phyloP scores from a whole-genome alignment of 2,329 filamentous ascomycete species.

The Monilinia fructigena region DNA sequence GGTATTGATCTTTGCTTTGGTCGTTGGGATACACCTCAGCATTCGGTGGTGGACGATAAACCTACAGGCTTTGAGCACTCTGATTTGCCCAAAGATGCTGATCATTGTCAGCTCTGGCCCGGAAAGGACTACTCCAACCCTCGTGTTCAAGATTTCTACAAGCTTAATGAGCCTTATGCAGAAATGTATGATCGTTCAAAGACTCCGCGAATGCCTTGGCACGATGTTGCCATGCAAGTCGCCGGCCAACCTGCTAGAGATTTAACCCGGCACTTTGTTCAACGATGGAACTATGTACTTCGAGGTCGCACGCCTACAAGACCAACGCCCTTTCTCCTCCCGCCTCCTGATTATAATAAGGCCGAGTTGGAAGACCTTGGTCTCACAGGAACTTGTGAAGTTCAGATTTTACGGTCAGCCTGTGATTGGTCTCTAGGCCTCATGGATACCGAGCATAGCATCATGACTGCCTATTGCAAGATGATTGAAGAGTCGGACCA shows the following conservation, averaged over 20 bases:
- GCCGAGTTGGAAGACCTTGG: conserved; percentile 85
- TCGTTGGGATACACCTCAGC: conserved; percentile 94
- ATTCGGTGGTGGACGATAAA: conserved; percentile 87
- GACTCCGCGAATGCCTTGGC: conserved; percentile 95
- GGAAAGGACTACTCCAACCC: conserved; percentile 99
- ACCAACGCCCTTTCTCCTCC: conserved; percentile 88
- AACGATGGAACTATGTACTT: conserved; percentile 96
- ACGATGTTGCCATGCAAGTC: conserved; percentile 96
- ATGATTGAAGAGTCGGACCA: conserved; percentile 94
- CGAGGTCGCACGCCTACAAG: conserved; percentile 89
- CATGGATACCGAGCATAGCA: conserved; percentile 85
- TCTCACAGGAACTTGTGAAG: conserved; percentile 89
- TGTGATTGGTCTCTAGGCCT: conserved; percentile 90
- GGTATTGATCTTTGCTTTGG: conserved; percentile 97
- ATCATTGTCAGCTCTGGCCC: conserved; percentile 94
- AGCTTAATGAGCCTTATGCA: conserved; percentile 89
- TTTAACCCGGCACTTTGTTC: conserved; percentile 91
- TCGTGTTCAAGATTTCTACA: conserved; percentile 90
- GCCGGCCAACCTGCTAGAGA: conserved; percentile 94
- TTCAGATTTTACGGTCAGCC: conserved; percentile 91
- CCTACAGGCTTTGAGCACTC: conserved; percentile 86
- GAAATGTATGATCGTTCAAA: conserved; percentile 96
- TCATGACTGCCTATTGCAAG: conserved; percentile 92
- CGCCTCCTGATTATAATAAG: conserved; percentile 85
- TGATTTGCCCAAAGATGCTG: conserved; percentile 77